phyloP scores from a whole-genome alignment of 2,329 filamentous ascomycete species.

The Stromatinia cepivora region DNA sequence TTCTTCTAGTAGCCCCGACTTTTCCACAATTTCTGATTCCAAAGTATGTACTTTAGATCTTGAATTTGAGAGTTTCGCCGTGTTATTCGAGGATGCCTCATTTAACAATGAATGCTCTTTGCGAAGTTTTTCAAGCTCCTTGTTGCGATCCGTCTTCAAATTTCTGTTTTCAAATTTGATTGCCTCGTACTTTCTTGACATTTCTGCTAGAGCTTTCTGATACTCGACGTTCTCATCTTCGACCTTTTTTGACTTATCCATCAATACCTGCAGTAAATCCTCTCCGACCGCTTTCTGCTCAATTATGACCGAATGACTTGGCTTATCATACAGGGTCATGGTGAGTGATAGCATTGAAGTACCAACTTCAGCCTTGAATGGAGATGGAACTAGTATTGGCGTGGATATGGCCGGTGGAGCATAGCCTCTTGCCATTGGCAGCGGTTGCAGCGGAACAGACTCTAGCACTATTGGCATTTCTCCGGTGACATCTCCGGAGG shows the following conservation, averaged over 20 bases:
- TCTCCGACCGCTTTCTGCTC: no score
- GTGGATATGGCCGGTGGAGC: no score
- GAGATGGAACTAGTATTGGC: not conserved
- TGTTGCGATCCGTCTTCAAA: constrained; percentile 6
- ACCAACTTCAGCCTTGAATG: not conserved
- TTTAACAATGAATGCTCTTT: not conserved
- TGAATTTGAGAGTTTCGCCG: not conserved
- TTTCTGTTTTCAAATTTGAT: constrained; percentile 15
- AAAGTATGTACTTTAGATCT: not conserved
- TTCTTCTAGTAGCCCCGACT: not conserved
- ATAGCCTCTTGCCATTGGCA: not conserved
- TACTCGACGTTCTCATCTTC: not conserved
- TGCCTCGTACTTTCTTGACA: not conserved
- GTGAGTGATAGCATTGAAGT: no score
- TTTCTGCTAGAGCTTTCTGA: not conserved
- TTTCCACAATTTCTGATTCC: not conserved
- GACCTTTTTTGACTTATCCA: not conserved
- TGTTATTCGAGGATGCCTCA: not conserved
- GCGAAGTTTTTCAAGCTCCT: constrained; percentile 1
- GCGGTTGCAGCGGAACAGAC: no score
- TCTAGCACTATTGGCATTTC: no score
- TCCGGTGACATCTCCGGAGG: not conserved
- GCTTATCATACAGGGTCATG: no score
- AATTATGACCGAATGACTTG: no score
- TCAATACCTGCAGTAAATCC: no score